Evolutionary conservation across 495 filamentous ascomycete genomes (phyloP).

Genomic region (Penicillium macrosclerotiorum): DNA sequence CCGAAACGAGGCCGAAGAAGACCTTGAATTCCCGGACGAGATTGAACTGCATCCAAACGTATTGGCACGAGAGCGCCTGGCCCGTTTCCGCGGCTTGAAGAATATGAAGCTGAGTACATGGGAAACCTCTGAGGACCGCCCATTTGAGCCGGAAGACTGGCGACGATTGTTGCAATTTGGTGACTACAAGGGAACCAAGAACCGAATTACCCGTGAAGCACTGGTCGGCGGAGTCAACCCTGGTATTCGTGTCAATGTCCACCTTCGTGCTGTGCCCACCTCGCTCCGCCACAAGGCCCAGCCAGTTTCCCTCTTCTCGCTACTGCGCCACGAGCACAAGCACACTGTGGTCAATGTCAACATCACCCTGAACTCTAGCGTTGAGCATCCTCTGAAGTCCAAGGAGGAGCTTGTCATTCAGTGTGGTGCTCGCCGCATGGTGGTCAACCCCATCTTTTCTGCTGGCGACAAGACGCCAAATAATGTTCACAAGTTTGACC

Average conservation of each 20-base stretch:
- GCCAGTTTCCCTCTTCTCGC: conserved; percentile 73
- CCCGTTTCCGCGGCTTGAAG: conserved; percentile 86
- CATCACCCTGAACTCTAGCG: conserved; percentile 72
- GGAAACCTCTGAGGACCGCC: conserved; percentile 82
- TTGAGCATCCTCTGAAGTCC: conserved; percentile 71
- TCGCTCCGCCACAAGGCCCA: conserved; percentile 54
- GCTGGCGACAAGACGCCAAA: conserved; percentile 81
- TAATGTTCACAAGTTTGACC: conserved; percentile 94
- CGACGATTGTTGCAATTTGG: conserved; percentile 74
- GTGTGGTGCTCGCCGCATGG: conserved; percentile 78
- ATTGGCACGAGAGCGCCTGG: conserved; percentile 77
- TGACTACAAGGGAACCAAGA: conserved; percentile 80
- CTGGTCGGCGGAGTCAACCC: conserved; percentile 80
- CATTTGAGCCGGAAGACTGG: conserved; percentile 88
- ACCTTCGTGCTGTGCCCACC: conserved; percentile 71
- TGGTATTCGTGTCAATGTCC: conserved; percentile 75
- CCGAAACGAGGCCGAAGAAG: conserved; percentile 75
- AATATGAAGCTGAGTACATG: conserved; percentile 80
- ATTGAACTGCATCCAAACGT: conserved; percentile 91
- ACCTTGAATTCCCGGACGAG: conserved; percentile 94
- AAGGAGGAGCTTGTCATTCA: conserved; percentile 90
- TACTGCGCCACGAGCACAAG: conserved; percentile 94
- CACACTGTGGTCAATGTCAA: conserved; percentile 81
- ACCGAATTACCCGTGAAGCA: conserved; percentile 71
- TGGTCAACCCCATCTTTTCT: conserved; percentile 89